These are phyloP conservation scores for Thinopyrum obtusiflorum DNA, from an alignment of 202 grass and related monocot genomes.

Conservation along the genomic window DNA sequence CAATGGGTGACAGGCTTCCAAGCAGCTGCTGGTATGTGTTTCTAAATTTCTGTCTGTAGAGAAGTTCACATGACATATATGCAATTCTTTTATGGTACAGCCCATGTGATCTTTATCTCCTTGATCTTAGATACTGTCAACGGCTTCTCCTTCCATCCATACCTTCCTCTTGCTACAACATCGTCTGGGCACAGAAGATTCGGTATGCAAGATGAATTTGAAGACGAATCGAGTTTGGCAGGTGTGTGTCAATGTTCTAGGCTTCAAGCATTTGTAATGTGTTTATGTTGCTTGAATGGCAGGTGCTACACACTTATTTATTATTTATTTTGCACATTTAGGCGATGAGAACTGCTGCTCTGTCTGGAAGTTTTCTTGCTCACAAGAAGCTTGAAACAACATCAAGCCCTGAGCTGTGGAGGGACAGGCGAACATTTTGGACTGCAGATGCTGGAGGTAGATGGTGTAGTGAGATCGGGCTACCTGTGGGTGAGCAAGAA, in stretches of 20 bases:
- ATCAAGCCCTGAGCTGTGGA: slow-evolving; percentile 3
- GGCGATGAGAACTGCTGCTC: slow-evolving; percentile 84
- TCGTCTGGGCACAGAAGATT: slow-evolving; percentile 92
- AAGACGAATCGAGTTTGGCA: slow-evolving; percentile 52
- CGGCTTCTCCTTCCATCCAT: slow-evolving; percentile 82
- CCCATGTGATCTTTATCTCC: slow-evolving; percentile 1
- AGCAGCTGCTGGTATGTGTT: slow-evolving; percentile 78
- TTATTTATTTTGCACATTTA: slow-evolving; percentile 23
- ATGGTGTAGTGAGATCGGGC: not conserved
- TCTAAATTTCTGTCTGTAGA: slow-evolving; percentile 12
- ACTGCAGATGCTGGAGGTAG: not conserved
- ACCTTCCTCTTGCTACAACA: slow-evolving; percentile 66
- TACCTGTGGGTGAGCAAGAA: not conserved
- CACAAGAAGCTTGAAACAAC: slow-evolving; percentile 36
- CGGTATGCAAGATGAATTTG: slow-evolving; percentile 45
- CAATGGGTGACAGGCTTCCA: slow-evolving; percentile 78
- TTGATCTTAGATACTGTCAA: slow-evolving; percentile 83
- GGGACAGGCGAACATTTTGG: not conserved
- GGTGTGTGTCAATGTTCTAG: slow-evolving; percentile 39
- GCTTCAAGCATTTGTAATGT: not conserved
- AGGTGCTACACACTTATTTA: not conserved
- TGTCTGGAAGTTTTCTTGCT: slow-evolving; percentile 67
- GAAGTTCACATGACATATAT: not conserved
- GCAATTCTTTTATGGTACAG: not conserved
- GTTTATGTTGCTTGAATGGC: not conserved